Conservation (phyloP, 2,329 filamentous ascomycete genomes). For the Ophiostoma quercus region DNA sequence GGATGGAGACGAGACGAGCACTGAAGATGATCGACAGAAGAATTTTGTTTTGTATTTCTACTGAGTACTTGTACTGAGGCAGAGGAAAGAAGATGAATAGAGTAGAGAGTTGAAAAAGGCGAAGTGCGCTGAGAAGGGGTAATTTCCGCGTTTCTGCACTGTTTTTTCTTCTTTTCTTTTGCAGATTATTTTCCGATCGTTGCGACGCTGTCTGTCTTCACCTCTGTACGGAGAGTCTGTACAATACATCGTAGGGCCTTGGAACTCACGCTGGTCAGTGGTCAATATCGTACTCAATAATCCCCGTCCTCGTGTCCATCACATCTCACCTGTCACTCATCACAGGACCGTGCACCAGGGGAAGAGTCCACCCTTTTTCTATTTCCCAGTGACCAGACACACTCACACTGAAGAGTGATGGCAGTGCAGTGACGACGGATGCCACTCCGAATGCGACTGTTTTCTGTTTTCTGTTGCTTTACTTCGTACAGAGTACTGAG, state of each 20-base stretch:
- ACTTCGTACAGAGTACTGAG: not conserved
- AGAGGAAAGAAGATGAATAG: not conserved
- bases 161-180: not conserved
- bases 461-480: not conserved
- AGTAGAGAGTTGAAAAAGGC: no score
- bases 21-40: constrained; percentile 4
- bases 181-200: not conserved
- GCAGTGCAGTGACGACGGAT: not conserved
- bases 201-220: not conserved
- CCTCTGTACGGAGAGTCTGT: no score
- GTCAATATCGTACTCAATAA: not conserved
- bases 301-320: not conserved
- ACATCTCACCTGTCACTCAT: not conserved
- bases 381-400: not conserved
- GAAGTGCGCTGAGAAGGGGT: not conserved
- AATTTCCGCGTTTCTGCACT: not conserved
- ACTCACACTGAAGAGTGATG: not conserved
- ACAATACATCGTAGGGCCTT: no score
- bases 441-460: not conserved
- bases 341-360: constrained; percentile 11
- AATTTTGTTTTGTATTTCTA: not conserved
- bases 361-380: not conserved
- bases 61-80: no score
- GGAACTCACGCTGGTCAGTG: no score
- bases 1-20: not conserved